Percentiles rank a stretch among this genome's conserved stretches.
phyloP scores from a whole-genome alignment of 164 flowering plant genomes.

The Akebia trifoliata region DNA sequence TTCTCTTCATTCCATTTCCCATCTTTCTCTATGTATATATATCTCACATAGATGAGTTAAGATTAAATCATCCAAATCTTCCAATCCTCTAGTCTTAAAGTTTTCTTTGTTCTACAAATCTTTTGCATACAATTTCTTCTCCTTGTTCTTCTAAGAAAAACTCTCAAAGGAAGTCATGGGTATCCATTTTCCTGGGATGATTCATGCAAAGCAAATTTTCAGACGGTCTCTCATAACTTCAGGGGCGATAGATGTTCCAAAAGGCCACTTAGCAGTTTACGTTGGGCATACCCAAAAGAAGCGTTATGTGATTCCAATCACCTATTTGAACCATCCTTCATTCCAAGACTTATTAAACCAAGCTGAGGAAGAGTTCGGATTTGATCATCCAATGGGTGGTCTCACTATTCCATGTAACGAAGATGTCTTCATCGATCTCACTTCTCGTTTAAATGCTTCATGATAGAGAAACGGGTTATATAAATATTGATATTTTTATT shows the following conservation, averaged over 20 bases:
- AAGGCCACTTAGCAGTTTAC: slow-evolving; percentile 33
- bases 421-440: background rate
- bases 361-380: slow-evolving; percentile 4
- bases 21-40: background rate
- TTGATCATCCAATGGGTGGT: slow-evolving; percentile 2
- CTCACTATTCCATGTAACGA: slow-evolving; percentile 1
- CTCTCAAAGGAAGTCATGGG: slow-evolving; percentile 19
- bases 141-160: too few species aligned
- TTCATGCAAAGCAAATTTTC: slow-evolving; percentile 10
- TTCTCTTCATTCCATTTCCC: background rate
- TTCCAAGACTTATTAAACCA: slow-evolving; percentile 17
- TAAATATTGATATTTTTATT: background rate
- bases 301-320: slow-evolving; percentile 16
- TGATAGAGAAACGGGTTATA: background rate
- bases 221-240: background rate
- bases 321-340: slow-evolving; percentile 5
- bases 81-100: background rate
- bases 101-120: background rate
- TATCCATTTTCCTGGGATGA: slow-evolving; percentile 10
- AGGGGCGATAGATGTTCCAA: slow-evolving; percentile 15
- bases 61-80: background rate
- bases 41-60: background rate
- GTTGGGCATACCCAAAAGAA: slow-evolving; percentile 26
- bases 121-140: too few species aligned
- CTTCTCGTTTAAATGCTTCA: background rate